Evolutionary conservation across 179 eudicot species (phyloP), one percentile per base, ranked within the genome.

Genomic region (Spinacia oleracea): DNA sequence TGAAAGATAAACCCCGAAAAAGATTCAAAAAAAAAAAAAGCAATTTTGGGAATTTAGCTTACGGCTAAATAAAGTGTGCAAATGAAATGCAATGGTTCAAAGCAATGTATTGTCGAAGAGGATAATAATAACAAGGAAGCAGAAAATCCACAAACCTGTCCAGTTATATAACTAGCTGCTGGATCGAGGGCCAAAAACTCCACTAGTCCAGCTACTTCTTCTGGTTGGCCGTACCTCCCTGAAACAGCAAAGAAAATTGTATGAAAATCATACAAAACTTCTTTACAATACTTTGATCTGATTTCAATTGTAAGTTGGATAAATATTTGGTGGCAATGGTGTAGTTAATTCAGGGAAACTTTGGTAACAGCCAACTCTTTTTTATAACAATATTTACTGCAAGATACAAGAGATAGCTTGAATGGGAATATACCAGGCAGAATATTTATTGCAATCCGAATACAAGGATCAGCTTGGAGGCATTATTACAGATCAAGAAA

Each of bases 181-280:
- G 97, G 93, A 82, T 79, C 79, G 21, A 90, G 91, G 46, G 97
- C 94, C 83, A 93, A 85, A 84, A 93, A 93, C 83, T 91, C 91
- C 67, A 91, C 92, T 40, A 93, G 79, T 56, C 97, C 97, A 76
- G 97, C 96, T 76, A 93, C 87, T 82, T 93, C 96, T 82, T 89
- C 97, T 48, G 96, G 91, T 80, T 87, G 81, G 74, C 75, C 75
- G 34, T 72, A 72, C 75, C 75, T 72, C 63, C 75, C 75, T 72
- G 75, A 20, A 51, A 12, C 43, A 14, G 27, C 2, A 27, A 15
- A 7, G 20, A 18, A 18, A 9, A 6, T 50, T 50, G 59, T 51
- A 53, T 50, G 62, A 32, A 27, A 51, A 51, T 32, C 18, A 53
- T 20, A 32, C 16, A 31, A 11, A 14, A 8, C 2, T 31, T 72